Conservation (phyloP, 129 eudicot genomes). For the Cynara cardunculus region DNA sequence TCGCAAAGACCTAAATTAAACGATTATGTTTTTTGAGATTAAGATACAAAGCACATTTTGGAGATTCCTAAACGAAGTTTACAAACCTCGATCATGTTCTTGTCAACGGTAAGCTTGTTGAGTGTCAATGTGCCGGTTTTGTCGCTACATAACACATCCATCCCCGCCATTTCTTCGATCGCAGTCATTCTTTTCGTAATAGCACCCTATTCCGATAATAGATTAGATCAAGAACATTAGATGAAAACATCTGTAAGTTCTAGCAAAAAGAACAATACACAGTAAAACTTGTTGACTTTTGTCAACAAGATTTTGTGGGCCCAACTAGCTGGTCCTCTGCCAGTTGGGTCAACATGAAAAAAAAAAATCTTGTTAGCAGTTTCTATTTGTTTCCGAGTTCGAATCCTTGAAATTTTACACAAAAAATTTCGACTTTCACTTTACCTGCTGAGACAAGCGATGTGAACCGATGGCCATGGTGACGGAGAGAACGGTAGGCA, state of each 20-base stretch:
- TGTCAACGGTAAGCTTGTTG: slow-evolving; percentile 83
- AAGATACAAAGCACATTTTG: background rate
- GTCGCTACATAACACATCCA: slow-evolving; percentile 90
- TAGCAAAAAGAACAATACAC: background rate
- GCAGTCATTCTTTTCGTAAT: slow-evolving; percentile 94
- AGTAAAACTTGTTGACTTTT: background rate
- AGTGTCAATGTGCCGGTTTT: slow-evolving; percentile 83
- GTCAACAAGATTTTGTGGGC: background rate
- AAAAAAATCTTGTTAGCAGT: background rate
- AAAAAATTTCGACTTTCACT: background rate
- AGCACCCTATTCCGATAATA: slow-evolving; percentile 51
- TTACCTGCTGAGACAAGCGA: slow-evolving; percentile 80
- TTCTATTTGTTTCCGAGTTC: no score
- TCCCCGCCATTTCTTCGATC: slow-evolving; percentile 90
- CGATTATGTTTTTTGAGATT: background rate
- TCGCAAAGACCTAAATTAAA: slow-evolving; percentile 47
- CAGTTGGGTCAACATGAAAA: background rate
- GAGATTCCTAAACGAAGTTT: background rate
- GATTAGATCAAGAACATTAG: background rate
- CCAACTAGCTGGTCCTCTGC: background rate
- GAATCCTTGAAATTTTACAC: no score
- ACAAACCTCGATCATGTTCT: slow-evolving; percentile 65
- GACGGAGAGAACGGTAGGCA: slow-evolving; percentile 89
- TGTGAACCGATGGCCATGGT: slow-evolving; percentile 94
- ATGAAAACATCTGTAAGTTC: background rate